These are phyloP conservation scores for Cyberlindnera subsufficiens DNA, from an alignment of 805 yeast species.

Conservation along the genomic window DNA sequence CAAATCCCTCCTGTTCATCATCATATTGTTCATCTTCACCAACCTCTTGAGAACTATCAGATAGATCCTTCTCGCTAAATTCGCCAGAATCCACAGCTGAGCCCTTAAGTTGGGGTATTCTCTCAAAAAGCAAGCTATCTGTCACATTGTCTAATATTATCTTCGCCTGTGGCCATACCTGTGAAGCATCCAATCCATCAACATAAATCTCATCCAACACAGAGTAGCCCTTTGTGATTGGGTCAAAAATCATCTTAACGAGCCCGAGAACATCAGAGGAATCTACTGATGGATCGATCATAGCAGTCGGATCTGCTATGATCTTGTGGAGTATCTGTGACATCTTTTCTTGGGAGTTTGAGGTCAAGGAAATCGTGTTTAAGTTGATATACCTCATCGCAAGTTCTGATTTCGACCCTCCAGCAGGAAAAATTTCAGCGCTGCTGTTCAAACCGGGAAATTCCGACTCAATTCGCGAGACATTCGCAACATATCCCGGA, in stretches of 20 bases:
- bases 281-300: conserved; percentile 2
- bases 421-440: too few relatives aligned
- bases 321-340: neutral
- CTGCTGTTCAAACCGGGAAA: too few relatives aligned
- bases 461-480: too few relatives aligned
- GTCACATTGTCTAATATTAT: conserved; percentile 76
- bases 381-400: too few relatives aligned
- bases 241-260: conserved; percentile 21
- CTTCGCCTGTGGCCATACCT: conserved; percentile 91
- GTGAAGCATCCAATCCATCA: conserved; percentile 85
- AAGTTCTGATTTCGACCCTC: too few relatives aligned
- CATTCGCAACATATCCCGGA: too few relatives aligned
- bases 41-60: conserved; percentile 12
- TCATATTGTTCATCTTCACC: conserved; percentile 16
- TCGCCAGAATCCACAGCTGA: conserved; percentile 18
- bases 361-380: too few relatives aligned
- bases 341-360: neutral
- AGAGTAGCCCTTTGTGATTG: conserved; percentile 28
- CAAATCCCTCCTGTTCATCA: conserved; percentile 1
- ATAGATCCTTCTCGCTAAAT: conserved; percentile 16
- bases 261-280: conserved; percentile 10
- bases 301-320: neutral
- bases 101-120: conserved; percentile 45
- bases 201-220: conserved; percentile 76
- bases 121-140: conserved; percentile 51